Evolutionary conservation across 441 rosid genomes (phyloP).

Genomic region (Euphorbia neoarborescens): DNA sequence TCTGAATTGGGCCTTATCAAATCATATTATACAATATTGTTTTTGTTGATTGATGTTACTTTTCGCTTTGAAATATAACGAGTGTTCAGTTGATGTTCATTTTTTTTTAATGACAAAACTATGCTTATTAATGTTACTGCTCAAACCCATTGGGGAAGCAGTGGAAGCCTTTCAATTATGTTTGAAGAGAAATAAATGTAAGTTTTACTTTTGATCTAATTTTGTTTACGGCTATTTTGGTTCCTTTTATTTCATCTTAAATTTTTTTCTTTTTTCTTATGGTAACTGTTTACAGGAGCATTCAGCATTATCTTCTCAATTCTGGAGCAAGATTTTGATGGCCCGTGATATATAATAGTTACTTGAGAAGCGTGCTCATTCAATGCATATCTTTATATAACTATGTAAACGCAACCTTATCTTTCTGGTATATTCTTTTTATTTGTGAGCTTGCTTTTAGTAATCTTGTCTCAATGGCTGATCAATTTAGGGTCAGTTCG

Average conservation of each 20-base stretch:
- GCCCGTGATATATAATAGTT: background rate
- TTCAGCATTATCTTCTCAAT: background rate
- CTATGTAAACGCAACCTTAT: background rate
- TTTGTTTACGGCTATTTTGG: background rate
- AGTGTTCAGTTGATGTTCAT: background rate
- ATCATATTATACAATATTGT: too few relatives aligned
- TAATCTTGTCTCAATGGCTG: background rate
- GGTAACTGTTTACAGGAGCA: background rate
- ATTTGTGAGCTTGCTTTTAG: background rate
- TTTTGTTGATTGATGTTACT: too few relatives aligned
- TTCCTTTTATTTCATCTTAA: background rate
- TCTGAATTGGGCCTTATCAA: conserved; percentile 1
- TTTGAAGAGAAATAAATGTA: background rate
- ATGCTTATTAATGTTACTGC: background rate
- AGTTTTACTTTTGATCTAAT: background rate
- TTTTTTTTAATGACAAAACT: background rate
- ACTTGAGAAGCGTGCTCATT: conserved; percentile 2
- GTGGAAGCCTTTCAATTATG: background rate
- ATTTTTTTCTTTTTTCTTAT: background rate
- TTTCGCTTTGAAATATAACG: background rate
- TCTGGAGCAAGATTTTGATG: background rate
- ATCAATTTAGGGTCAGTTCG: too few relatives aligned
- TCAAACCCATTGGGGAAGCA: background rate
- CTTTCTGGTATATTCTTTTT: background rate
- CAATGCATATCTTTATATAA: background rate